phyloP scores from a whole-genome alignment of 805 yeast species.

The Candida loeiensis region DNA sequence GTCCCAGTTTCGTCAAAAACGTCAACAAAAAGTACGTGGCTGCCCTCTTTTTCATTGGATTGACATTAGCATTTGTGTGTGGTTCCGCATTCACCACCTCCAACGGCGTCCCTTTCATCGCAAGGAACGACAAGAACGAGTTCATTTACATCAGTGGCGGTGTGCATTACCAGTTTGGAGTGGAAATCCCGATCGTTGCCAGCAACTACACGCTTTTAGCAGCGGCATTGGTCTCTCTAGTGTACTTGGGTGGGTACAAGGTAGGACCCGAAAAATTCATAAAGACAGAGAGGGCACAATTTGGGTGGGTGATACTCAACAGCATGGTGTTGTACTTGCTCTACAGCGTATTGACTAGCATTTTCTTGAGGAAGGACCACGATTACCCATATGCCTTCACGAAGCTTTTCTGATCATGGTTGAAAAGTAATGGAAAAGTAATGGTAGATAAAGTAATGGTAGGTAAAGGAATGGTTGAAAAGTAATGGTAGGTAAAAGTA shows the following conservation, averaged over 20 bases:
- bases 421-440: neutral
- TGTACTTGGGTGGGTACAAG: constrained; percentile 33
- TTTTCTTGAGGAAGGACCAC: constrained; percentile 44
- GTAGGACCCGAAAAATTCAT: constrained; percentile 19
- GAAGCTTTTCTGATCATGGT: constrained; percentile 24
- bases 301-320: constrained; percentile 17
- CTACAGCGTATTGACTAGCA: constrained; percentile 42
- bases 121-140: constrained; percentile 47
- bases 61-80: constrained; percentile 46
- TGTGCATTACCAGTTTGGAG: constrained; percentile 64
- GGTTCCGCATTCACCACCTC: constrained; percentile 66
- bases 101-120: constrained; percentile 60
- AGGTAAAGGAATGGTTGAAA: neutral
- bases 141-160: constrained; percentile 64
- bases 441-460: neutral
- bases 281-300: constrained; percentile 15
- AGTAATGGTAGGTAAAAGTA: neutral
- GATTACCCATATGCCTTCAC: constrained; percentile 44
- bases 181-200: constrained; percentile 56
- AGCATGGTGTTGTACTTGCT: constrained; percentile 31
- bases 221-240: constrained; percentile 35
- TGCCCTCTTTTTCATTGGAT: constrained; percentile 32
- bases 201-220: constrained; percentile 49
- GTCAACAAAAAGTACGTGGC: constrained; percentile 22
- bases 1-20: constrained; percentile 23